Evolutionary conservation across 2,329 filamentous ascomycete species (phyloP).

Genomic region (Scopulariopsis brevicaulis): DNA sequence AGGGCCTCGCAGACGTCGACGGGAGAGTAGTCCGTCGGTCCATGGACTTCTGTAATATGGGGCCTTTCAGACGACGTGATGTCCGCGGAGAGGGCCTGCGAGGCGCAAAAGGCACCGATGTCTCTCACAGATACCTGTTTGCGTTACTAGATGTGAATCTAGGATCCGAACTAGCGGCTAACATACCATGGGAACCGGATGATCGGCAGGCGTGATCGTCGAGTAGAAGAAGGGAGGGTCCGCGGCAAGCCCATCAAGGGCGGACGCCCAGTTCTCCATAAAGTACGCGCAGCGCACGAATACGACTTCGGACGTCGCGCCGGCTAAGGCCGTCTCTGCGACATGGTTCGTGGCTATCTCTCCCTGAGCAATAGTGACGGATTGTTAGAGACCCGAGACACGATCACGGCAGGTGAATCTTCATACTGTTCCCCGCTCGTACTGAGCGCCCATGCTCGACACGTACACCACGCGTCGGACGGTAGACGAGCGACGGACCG

Average conservation of each 20-base stretch:
- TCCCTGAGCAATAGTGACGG: not conserved
- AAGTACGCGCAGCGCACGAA: slow-evolving; percentile 12
- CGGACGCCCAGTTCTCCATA: slow-evolving; percentile 8
- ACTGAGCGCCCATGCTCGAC: slow-evolving; percentile 18
- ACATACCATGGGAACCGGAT: slow-evolving; percentile 18
- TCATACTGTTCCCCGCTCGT: slow-evolving; percentile 16
- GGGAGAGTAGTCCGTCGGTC: slow-evolving; percentile 9
- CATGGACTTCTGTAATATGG: slow-evolving; percentile 10
- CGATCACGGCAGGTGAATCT: not conserved
- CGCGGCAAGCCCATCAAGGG: not conserved
- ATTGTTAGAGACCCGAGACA: not conserved
- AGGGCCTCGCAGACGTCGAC: slow-evolving; percentile 11
- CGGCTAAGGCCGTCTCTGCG: slow-evolving; percentile 10
- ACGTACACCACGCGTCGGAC: slow-evolving; percentile 14
- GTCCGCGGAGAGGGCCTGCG: not conserved
- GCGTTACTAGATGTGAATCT: not conserved
- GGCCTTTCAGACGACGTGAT: not conserved
- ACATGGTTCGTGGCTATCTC: slow-evolving; percentile 11
- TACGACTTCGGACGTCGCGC: slow-evolving; percentile 11
- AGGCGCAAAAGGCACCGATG: not conserved
- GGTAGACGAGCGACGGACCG: slow-evolving; percentile 8
- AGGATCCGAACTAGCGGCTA: not conserved
- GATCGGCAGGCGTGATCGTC: slow-evolving; percentile 10
- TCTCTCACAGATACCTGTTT: not conserved
- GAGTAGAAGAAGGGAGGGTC: not conserved